A percentile compares a stretch with the other conserved stretches of the same genome.
These are phyloP conservation scores for Picea glauca DNA, from an alignment of 75 land plant genomes.

Conservation along the genomic window DNA sequence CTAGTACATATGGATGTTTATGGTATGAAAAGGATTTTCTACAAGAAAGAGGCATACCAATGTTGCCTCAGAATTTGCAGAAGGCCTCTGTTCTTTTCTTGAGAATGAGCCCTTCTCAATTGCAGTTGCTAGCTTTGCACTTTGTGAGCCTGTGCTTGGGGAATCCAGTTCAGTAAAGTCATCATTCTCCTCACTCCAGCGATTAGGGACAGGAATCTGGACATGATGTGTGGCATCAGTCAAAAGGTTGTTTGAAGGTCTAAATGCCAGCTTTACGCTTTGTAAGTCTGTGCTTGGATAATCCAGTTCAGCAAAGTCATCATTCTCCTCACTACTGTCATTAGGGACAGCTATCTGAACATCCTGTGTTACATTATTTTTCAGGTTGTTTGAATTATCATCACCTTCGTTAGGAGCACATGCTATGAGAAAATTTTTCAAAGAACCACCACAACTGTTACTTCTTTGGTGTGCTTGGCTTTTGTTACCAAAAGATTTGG, in stretches of 20 bases:
- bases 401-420: neutral
- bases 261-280: neutral
- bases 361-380: neutral
- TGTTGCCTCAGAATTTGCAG: constrained; percentile 3
- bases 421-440: neutral
- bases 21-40: neutral
- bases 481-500: neutral
- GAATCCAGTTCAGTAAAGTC: neutral
- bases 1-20: neutral
- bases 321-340: neutral
- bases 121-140: neutral
- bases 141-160: neutral
- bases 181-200: neutral
- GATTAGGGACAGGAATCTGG: neutral
- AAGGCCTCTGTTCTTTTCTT: neutral
- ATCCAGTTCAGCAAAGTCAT: constrained; percentile 4
- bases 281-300: neutral
- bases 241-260: too few relatives aligned
- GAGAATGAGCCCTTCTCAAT: neutral
- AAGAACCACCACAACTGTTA: neutral
- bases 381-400: neutral
- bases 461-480: neutral
- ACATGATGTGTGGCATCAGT: neutral
- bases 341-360: neutral
- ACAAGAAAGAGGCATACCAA: neutral